These are phyloP conservation scores for Penicillium freii DNA, from an alignment of 2,329 filamentous ascomycete species.

Conservation along the genomic window DNA sequence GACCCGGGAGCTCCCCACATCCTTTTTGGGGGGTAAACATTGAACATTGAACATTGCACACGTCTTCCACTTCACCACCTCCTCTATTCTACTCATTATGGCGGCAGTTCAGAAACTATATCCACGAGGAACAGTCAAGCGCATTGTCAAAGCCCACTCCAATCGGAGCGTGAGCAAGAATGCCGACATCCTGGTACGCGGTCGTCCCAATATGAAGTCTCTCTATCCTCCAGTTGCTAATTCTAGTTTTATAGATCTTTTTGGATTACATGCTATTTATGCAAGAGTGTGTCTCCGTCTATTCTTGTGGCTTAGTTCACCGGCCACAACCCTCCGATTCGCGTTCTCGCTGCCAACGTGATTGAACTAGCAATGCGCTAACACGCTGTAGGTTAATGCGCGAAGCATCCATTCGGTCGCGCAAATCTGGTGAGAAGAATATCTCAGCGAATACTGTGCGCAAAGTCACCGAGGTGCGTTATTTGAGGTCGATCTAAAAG, in stretches of 20 bases:
- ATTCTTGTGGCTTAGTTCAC: not conserved
- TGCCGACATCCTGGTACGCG: slow-evolving; percentile 71
- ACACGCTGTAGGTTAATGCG: slow-evolving; percentile 63
- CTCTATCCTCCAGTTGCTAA: not conserved
- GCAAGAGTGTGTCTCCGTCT: slow-evolving; percentile 51
- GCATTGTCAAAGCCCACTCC: slow-evolving; percentile 85
- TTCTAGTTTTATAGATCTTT: slow-evolving; percentile 61
- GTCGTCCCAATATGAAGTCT: slow-evolving; percentile 22
- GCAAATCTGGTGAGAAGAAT: slow-evolving; percentile 68
- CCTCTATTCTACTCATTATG: slow-evolving; percentile 42
- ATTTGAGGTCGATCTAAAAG: not conserved
- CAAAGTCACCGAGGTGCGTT: slow-evolving; percentile 70
- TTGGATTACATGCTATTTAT: slow-evolving; percentile 83
- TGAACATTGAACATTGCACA: not conserved
- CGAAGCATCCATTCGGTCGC: slow-evolving; percentile 74
- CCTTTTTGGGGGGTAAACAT: not conserved
- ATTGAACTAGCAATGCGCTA: not conserved
- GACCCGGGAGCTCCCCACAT: not conserved
- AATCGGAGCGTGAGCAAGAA: slow-evolving; percentile 79
- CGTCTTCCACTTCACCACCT: not conserved
- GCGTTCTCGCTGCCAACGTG: not conserved
- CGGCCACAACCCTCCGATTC: not conserved
- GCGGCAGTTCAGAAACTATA: slow-evolving; percentile 71
- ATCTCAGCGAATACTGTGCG: slow-evolving; percentile 73
- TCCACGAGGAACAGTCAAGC: slow-evolving; percentile 79